Percentiles rank a stretch among this genome's conserved stretches.
phyloP scores from a whole-genome alignment of 1,139 yeast genomes.

The Suhomyces kunorum region DNA sequence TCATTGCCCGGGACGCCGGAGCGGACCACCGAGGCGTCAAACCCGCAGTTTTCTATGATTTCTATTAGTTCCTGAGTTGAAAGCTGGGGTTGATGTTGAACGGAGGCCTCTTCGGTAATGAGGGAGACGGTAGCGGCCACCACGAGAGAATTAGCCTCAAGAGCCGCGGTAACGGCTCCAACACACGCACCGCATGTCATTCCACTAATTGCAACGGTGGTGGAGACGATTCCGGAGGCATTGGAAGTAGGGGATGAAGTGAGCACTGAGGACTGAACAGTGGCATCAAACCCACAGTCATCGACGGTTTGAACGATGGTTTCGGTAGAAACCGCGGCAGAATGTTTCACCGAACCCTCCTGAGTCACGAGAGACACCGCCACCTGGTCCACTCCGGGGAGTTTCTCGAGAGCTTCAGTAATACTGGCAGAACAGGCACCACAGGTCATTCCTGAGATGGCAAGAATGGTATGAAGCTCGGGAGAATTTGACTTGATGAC shows the following conservation, averaged over 20 bases:
- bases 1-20: slow-evolving; percentile 21
- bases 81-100: slow-evolving; percentile 23
- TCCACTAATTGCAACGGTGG: slow-evolving; percentile 26
- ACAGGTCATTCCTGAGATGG: slow-evolving; percentile 79
- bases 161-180: slow-evolving; percentile 37
- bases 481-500: slow-evolving; percentile 13
- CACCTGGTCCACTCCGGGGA: slow-evolving; percentile 52
- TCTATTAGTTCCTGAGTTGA: slow-evolving; percentile 19
- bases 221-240: slow-evolving; percentile 1
- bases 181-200: slow-evolving; percentile 48
- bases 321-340: slow-evolving; percentile 30
- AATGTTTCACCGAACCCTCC: slow-evolving; percentile 60
- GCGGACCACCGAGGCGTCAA: slow-evolving; percentile 29
- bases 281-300: slow-evolving; percentile 75
- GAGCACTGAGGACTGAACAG: slow-evolving; percentile 17
- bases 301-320: slow-evolving; percentile 55
- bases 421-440: slow-evolving; percentile 76
- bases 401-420: slow-evolving; percentile 49
- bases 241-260: slow-evolving; percentile 5
- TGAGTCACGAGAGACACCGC: slow-evolving; percentile 75
- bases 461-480: slow-evolving; percentile 9
- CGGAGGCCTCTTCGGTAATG: slow-evolving; percentile 39
- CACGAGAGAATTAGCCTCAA: slow-evolving; percentile 28
- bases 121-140: slow-evolving; percentile 37
- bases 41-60: slow-evolving; percentile 42